Percentiles rank a stretch among this genome's conserved stretches.
Evolutionary conservation across 306 rosid species (phyloP).

Genomic region (Prunus padus): DNA sequence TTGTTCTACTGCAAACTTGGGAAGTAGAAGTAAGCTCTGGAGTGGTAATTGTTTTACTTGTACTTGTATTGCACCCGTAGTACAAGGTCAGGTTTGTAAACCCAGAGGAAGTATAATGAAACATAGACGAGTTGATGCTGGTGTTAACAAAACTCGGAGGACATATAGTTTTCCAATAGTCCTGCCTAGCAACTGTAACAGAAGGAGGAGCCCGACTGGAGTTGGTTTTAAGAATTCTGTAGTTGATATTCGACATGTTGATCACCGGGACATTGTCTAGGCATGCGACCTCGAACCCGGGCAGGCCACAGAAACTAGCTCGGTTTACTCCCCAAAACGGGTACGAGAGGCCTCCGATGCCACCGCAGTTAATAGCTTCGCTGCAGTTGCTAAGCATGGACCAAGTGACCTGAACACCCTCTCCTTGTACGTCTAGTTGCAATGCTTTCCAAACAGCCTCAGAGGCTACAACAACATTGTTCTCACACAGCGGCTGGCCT

Average conservation of each 20-base stretch:
- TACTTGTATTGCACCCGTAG: conserved; percentile 7
- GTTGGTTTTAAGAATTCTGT: background rate
- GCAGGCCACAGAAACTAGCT: conserved; percentile 16
- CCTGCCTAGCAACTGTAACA: conserved; percentile 1
- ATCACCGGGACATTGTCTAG: accelerated
- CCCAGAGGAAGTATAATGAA: background rate
- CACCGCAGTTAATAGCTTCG: conserved; percentile 1
- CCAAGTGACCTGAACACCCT: too few relatives aligned
- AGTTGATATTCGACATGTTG: background rate
- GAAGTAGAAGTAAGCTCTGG: too few relatives aligned
- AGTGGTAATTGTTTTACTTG: too few relatives aligned
- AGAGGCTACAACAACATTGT: too few relatives aligned
- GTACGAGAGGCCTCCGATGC: background rate
- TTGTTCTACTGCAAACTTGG: too few relatives aligned
- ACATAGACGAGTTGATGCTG: background rate
- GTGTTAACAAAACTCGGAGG: background rate
- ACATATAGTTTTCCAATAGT: background rate
- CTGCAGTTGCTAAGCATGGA: background rate
- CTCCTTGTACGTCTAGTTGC: too few relatives aligned
- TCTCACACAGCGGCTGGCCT: too few relatives aligned
- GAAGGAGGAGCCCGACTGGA: background rate
- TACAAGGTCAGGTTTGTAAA: background rate
- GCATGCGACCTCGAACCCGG: conserved; percentile 8
- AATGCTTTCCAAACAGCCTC: too few relatives aligned
- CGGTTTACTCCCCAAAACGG: conserved; percentile 28